phyloP scores from a whole-genome alignment of 345 rosid genomes.

The Dovyalis caffra region DNA sequence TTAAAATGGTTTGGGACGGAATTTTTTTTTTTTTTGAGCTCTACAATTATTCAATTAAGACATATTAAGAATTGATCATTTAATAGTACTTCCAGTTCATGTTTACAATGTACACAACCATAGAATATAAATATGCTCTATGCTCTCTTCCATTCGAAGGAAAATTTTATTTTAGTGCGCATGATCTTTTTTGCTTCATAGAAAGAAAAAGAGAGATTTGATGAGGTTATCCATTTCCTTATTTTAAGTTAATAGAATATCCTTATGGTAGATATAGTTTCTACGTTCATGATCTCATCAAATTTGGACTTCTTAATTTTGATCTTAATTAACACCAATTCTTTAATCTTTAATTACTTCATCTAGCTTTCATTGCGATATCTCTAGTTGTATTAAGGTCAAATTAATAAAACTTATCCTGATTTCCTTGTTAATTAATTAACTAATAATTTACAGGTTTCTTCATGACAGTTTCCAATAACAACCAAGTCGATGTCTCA shows the following conservation, averaged over 20 bases:
- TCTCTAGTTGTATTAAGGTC: neutral
- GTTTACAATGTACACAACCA: slow-evolving; percentile 1
- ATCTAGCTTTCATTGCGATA: neutral
- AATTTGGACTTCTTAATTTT: slow-evolving; percentile 6
- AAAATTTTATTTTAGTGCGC: neutral
- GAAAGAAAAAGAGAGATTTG: slow-evolving; percentile 2
- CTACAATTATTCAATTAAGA: neutral
- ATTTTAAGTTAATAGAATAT: neutral
- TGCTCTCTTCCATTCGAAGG: neutral
- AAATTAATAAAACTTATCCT: neutral
- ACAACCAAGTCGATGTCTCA: neutral
- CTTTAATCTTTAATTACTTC: too few relatives aligned
- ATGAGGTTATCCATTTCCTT: neutral
- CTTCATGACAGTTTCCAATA: neutral
- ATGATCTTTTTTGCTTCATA: slow-evolving; percentile 10
- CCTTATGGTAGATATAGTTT: neutral
- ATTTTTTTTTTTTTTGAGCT: neutral
- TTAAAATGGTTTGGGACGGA: neutral
- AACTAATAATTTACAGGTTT: neutral
- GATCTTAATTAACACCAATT: neutral
- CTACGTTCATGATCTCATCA: slow-evolving; percentile 15
- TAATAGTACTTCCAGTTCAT: neutral
- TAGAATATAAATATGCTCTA: neutral
- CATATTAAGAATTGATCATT: neutral
- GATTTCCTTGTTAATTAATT: neutral